phyloP scores from a whole-genome alignment of 805 yeast genomes.

The Monosporozyma yasuniensis region DNA sequence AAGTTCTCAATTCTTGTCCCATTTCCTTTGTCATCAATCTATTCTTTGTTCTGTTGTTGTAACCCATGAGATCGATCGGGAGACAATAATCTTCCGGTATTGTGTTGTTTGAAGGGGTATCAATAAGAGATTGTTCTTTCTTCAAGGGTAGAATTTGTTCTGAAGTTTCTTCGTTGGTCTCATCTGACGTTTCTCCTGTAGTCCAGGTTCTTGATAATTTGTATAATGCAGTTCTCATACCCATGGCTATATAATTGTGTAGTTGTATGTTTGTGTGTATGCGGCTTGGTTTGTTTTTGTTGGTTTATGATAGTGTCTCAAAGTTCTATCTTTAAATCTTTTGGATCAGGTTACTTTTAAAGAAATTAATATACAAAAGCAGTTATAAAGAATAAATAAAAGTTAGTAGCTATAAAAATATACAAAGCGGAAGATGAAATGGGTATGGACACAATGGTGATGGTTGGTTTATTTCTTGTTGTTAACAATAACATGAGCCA shows the following conservation, averaged over 20 bases:
- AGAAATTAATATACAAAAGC: not conserved
- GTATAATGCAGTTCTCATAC: slow-evolving; percentile 3
- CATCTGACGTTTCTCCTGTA: not conserved
- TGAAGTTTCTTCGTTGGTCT: not conserved
- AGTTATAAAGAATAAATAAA: not conserved
- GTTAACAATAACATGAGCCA: not conserved
- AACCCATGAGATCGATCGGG: slow-evolving; percentile 53
- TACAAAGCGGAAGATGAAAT: no score
- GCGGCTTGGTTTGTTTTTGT: not conserved
- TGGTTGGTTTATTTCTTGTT: not conserved
- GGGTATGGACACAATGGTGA: no score
- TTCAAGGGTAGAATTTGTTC: not conserved
- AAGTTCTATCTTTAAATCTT: not conserved
- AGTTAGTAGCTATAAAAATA: not conserved
- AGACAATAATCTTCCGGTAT: slow-evolving; percentile 37
- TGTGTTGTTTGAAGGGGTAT: not conserved
- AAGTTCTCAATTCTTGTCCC: slow-evolving; percentile 63
- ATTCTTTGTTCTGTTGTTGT: slow-evolving; percentile 46
- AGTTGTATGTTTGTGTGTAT: not conserved
- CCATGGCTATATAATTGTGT: slow-evolving; percentile 1
- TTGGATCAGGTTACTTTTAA: not conserved
- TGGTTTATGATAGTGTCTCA: not conserved
- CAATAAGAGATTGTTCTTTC: slow-evolving; percentile 2
- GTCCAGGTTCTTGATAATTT: slow-evolving; percentile 2
- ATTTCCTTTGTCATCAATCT: slow-evolving; percentile 49